These are phyloP conservation scores for Candida anutae DNA, from an alignment of 1,139 yeast species.

Conservation along the genomic window DNA sequence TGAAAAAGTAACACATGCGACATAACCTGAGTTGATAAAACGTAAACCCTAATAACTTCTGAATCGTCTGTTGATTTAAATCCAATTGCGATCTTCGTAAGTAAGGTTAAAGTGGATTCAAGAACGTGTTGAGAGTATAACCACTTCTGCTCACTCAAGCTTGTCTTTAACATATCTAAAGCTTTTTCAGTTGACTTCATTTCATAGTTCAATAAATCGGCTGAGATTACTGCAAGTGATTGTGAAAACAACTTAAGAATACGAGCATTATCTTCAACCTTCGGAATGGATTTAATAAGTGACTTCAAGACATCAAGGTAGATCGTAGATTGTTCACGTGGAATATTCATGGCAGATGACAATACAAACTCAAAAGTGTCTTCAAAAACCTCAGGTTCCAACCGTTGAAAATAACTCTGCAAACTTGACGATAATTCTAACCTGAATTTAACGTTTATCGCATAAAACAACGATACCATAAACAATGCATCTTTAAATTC, in stretches of 20 bases:
- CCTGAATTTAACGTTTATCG: conserved; percentile 9
- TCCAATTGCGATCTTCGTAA: conserved; percentile 17
- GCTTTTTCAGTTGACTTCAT: conserved; percentile 5
- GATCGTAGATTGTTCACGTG: conserved; percentile 3
- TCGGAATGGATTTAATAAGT: conserved; percentile 4
- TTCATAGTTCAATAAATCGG: conserved; percentile 4
- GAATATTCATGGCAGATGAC: conserved; percentile 6
- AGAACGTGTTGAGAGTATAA: conserved; percentile 59
- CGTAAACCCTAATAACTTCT: conserved; percentile 18
- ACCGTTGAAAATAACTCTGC: conserved; percentile 7
- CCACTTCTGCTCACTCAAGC: conserved; percentile 48
- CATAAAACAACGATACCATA: conserved; percentile 13
- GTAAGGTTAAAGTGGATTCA: conserved; percentile 41
- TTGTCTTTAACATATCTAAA: conserved; percentile 20
- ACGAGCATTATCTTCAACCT: conserved; percentile 1
- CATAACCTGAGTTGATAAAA: conserved; percentile 33
- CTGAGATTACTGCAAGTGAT: conserved; percentile 5
- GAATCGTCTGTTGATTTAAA: conserved; percentile 2
- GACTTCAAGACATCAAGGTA: conserved; percentile 4
- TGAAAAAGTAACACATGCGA: conserved; percentile 59
- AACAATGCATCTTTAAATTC: conserved; percentile 8
- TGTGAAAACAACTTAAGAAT: conserved; percentile 5
- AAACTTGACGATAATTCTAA: conserved; percentile 9
- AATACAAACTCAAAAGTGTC: conserved; percentile 6
- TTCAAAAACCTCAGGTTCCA: conserved; percentile 7